Base-by-base conservation (phyloP, 768 basidiomycete genomes). In the Scleroderma citrinum region DNA sequence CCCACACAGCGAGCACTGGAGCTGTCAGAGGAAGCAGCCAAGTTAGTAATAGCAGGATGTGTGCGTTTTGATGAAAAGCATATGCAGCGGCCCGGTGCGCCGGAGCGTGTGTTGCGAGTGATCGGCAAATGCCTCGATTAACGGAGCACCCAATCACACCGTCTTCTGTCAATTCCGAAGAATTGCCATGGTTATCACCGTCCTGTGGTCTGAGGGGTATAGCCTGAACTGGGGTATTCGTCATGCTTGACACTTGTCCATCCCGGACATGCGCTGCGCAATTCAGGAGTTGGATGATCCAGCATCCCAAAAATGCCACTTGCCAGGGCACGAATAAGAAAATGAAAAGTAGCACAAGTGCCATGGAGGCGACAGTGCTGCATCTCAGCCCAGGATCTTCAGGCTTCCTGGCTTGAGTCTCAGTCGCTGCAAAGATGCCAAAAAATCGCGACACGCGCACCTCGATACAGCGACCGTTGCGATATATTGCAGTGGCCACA, bases 311-410 rank as follows among this genome's bases (percentile, higher is more conserved):
- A 66, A 87, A 93, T 5, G 87, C 92, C 10, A 94, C 87, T 66
- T 96, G 93, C 81, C 90, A 92, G 0, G 93, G 93, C n/a, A 94
- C 72, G 46, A 92, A 69, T 34, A 88, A 54, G 50, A 85, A 77
- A 34, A 93, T 82, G n/a, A 84, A 68, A 14, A 76, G 54, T 44
- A 84, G 74, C 30, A 93, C 75, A 17, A 85, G 43, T 7, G 61
- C 54, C 63, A 91, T 77, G 6, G 86, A 85, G 6, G 82, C 36
- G 21, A 83, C 24, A 3, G 77, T 79, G 57, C 72, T 72, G 51
- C 73, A 69, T 29, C 70, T 72, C 41, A 77, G 65, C 21, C 72
- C 65, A 5, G 56, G 44, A 21, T 66, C 67, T 52, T 75, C 71
- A 20, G 60, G 62, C 30, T 46, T 51, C 44, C 59, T 67, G 3